Evolutionary conservation across 768 basidiomycete species (phyloP).

Genomic region (Lentinula sp.): DNA sequence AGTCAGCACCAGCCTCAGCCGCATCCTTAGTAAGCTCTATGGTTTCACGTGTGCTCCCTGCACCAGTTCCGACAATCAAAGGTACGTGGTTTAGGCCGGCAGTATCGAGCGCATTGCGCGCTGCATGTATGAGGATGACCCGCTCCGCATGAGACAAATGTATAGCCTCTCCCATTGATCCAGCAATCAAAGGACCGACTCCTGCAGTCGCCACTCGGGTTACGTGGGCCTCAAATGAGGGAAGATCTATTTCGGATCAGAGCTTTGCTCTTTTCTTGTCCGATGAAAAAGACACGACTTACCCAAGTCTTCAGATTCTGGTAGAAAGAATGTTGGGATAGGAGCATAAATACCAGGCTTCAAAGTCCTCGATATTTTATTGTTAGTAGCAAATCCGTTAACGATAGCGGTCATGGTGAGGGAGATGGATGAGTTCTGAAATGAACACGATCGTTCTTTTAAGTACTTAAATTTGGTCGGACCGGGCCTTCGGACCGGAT

Average conservation of each 20-base stretch:
- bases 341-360: slow-evolving; percentile 79
- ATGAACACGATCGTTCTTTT: background rate
- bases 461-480: background rate
- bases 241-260: slow-evolving; percentile 42
- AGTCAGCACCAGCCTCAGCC: slow-evolving; percentile 82
- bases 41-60: slow-evolving; percentile 79
- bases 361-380: slow-evolving; percentile 43
- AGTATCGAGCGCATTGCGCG: slow-evolving; percentile 65
- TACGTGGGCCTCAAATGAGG: slow-evolving; percentile 63
- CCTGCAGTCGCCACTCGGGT: slow-evolving; percentile 58
- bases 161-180: slow-evolving; percentile 83
- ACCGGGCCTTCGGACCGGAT: background rate
- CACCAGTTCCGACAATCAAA: slow-evolving; percentile 78
- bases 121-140: slow-evolving; percentile 52
- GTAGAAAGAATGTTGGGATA: slow-evolving; percentile 79
- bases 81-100: slow-evolving; percentile 55
- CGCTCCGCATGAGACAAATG: slow-evolving; percentile 70
- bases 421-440: background rate
- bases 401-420: slow-evolving; percentile 33
- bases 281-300: slow-evolving; percentile 17
- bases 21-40: slow-evolving; percentile 71
- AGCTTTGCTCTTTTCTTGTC: slow-evolving; percentile 7
- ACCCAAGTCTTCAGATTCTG: slow-evolving; percentile 79
- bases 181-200: slow-evolving; percentile 66
- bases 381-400: slow-evolving; percentile 16